These are phyloP conservation scores for Ceratocystis lukuohia DNA, from an alignment of 2,329 filamentous ascomycete species.

Conservation along the genomic window DNA sequence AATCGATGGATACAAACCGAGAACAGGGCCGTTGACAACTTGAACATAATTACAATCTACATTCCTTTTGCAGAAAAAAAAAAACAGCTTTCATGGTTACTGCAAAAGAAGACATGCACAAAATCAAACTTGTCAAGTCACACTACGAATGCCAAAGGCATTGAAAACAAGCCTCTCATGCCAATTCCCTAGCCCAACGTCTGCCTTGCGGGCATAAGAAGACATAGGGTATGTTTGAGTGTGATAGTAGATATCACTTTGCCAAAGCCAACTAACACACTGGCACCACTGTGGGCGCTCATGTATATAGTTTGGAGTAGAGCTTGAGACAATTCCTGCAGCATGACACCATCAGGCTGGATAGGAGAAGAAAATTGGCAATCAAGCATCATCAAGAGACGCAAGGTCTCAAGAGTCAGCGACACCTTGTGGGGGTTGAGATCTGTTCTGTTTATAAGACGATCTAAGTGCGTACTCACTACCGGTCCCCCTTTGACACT, in stretches of 20 bases:
- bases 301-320: not conserved
- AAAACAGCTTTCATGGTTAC: not conserved
- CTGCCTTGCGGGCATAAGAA: not conserved
- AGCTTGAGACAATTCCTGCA: not conserved
- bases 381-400: conserved; percentile 74
- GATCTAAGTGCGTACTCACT: conserved; percentile 46
- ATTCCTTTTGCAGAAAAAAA: not conserved
- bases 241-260: not conserved
- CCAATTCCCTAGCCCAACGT: not conserved
- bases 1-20: conserved; percentile 18
- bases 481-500: conserved; percentile 42
- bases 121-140: not conserved
- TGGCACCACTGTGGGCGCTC: not conserved
- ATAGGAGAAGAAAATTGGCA: conserved; percentile 46
- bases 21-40: conserved; percentile 4
- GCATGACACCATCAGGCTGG: not conserved
- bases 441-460: conserved; percentile 38
- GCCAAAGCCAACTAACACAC: not conserved
- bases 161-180: not conserved
- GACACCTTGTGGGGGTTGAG: conserved; percentile 65
- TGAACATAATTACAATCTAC: conserved; percentile 6
- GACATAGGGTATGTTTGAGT: not conserved
- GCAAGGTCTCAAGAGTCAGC: conserved; percentile 53
- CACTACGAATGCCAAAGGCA: not conserved
- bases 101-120: conserved; percentile 5